Evolutionary conservation across 2,329 filamentous ascomycete species (phyloP), one percentile per base, ranked within the genome.

Genomic region (Amauroascus verrucosus): DNA sequence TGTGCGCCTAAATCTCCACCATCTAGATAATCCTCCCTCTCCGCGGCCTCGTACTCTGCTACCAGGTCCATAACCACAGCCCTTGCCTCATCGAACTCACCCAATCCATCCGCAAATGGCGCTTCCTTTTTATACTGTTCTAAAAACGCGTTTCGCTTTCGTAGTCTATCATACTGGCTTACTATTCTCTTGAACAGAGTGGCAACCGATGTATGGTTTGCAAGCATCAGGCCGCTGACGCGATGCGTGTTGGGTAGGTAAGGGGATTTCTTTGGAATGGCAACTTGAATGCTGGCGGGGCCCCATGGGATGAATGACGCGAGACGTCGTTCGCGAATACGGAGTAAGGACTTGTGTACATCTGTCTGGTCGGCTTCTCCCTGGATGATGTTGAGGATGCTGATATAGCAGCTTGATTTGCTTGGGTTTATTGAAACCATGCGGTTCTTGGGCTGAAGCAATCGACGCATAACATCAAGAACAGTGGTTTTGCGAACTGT

Each of bases 221-320:
- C 93, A 56, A 98, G 76, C 93, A 98, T 98, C 55, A 98, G 79
- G 1, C 93, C 93, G 59, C 88, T 95, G 51, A 98, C 93, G 47
- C 93, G 85, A 66, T 96, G 89, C 60, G 87, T 88, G 75, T 94
- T 94, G 53, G 88, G 86, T 40, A 96, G 85, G 66, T 98, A 97
- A 1, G 94, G 94, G 40, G 90, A 96, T 65, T 94, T 88, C 75
- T 95, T 95, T 1, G 93, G 96, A 57, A 98, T 73, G 2, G 93
- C 94, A 11, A 98, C 93, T 70, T 98, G 93, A 59, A 98, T 98
- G 65, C 88, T 95, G 26, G 93, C 93, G 0, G 93, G 93, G 0
- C 93, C 93, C 93, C 93, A 98, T 8, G 94, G 93, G 58, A 98
- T 98, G 66, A 98, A 98, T 0, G 88, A 94, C 8, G 93, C 94